Evolutionary conservation across 2,329 filamentous ascomycete genomes (phyloP).

Genomic region (Hypoxylon sp.): DNA sequence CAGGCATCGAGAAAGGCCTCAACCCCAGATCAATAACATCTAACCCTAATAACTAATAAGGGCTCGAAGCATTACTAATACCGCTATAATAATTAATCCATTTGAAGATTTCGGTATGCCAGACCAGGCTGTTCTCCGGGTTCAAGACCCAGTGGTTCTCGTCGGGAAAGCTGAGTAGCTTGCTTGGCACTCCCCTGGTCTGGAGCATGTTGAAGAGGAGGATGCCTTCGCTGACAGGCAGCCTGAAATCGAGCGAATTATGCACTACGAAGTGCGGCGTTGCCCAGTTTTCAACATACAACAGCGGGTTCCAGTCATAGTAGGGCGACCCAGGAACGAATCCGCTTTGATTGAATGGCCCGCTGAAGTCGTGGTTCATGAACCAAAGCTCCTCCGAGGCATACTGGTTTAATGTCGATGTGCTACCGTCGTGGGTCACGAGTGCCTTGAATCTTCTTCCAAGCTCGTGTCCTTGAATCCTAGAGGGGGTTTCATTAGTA

Average conservation of each 20-base stretch:
- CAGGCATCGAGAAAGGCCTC: conserved; percentile 15
- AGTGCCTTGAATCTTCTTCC: conserved; percentile 71
- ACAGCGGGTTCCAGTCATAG: conserved; percentile 65
- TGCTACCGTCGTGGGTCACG: conserved; percentile 67
- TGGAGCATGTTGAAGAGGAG: conserved; percentile 79
- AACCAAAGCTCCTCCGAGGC: conserved; percentile 57
- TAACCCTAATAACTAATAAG: conserved; percentile 50
- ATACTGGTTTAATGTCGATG: conserved; percentile 56
- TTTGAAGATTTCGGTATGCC: conserved; percentile 77
- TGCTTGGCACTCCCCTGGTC: conserved; percentile 73
- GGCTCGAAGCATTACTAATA: conserved; percentile 51
- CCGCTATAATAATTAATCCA: conserved; percentile 74
- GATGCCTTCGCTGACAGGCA: conserved; percentile 77
- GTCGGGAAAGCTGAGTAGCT: conserved; percentile 78
- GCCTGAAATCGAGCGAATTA: conserved; percentile 75
- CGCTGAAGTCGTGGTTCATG: conserved; percentile 63
- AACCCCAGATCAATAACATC: conserved; percentile 2
- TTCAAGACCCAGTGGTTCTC: conserved; percentile 82
- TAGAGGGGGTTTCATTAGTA: conserved; percentile 33
- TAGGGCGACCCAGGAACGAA: conserved; percentile 59
- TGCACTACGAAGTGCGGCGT: conserved; percentile 81
- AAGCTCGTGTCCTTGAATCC: conserved; percentile 68
- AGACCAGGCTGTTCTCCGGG: conserved; percentile 77
- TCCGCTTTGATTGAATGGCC: conserved; percentile 61
- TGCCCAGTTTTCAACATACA: conserved; percentile 69